Conservation (phyloP, 768 basidiomycete genomes). For the Mycena indigotica region DNA sequence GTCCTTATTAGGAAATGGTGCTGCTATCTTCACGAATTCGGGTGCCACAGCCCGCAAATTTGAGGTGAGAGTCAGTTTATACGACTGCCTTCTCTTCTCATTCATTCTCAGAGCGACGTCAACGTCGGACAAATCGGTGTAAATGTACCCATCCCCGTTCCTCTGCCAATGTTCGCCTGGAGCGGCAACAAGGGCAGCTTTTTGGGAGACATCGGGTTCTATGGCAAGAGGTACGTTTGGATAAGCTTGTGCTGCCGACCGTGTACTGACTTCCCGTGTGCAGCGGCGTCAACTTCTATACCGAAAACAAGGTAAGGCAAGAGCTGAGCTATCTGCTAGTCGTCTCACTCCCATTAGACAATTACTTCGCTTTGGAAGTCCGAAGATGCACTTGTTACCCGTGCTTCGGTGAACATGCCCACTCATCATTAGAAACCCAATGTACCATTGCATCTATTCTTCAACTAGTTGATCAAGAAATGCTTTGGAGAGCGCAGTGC, state of each 20-base stretch:
- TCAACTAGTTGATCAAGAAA: slow-evolving; percentile 70
- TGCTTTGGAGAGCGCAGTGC: slow-evolving; percentile 70
- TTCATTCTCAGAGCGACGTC: slow-evolving; percentile 56
- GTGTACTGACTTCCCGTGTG: slow-evolving; percentile 5
- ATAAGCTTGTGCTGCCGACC: neutral
- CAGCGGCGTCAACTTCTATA: slow-evolving; percentile 94
- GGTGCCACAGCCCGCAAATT: slow-evolving; percentile 95
- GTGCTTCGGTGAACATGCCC: slow-evolving; percentile 87
- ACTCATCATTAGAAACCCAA: slow-evolving; percentile 57
- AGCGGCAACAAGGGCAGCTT: slow-evolving; percentile 72
- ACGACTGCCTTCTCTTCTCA: neutral
- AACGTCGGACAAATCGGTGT: slow-evolving; percentile 94
- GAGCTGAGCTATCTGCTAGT: neutral
- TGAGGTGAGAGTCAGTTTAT: neutral
- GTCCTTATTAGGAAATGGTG: slow-evolving; percentile 79
- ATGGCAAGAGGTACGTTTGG: slow-evolving; percentile 71
- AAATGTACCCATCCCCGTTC: slow-evolving; percentile 92
- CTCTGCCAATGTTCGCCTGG: slow-evolving; percentile 93
- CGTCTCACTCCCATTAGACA: slow-evolving; percentile 51
- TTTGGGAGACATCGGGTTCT: slow-evolving; percentile 87
- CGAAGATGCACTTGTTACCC: slow-evolving; percentile 77
- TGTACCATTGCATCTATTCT: slow-evolving; percentile 12
- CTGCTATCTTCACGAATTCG: slow-evolving; percentile 94
- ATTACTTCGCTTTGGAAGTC: slow-evolving; percentile 91
- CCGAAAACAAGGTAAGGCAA: slow-evolving; percentile 77